Conservation (phyloP, 768 basidiomycete species). For the Tricholoma hemisulphureum region DNA sequence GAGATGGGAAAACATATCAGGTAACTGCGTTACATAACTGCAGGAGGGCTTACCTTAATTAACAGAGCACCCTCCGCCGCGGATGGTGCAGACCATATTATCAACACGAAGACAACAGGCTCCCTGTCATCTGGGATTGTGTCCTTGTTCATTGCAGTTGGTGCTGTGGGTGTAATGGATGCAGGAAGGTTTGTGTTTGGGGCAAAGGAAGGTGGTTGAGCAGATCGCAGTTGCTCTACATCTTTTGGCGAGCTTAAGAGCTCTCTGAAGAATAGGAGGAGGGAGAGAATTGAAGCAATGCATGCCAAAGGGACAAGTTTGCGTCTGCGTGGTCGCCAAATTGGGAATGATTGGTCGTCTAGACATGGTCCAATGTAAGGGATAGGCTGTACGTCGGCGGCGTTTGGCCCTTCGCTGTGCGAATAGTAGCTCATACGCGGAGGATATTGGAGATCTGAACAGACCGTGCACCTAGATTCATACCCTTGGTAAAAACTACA, state of each 20-base stretch:
- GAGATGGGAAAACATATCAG: slow-evolving; percentile 7
- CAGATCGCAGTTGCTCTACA: neutral
- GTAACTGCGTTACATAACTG: neutral
- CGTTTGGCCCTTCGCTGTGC: neutral
- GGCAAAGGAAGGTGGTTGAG: slow-evolving; percentile 5
- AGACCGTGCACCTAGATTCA: too few relatives aligned
- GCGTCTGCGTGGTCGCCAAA: slow-evolving; percentile 16
- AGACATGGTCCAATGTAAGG: neutral
- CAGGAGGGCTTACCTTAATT: slow-evolving; percentile 38
- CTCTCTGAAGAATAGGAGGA: slow-evolving; percentile 20
- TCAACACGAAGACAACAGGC: slow-evolving; percentile 41
- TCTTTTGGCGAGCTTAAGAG: slow-evolving; percentile 1
- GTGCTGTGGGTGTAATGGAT: slow-evolving; percentile 13
- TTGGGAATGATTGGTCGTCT: neutral
- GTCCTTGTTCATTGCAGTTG: slow-evolving; percentile 12
- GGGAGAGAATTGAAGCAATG: slow-evolving; percentile 12
- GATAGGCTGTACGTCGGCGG: neutral
- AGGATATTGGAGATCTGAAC: too few relatives aligned
- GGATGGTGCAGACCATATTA: slow-evolving; percentile 43
- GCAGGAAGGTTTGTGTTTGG: slow-evolving; percentile 1
- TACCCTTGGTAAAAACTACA: too few relatives aligned
- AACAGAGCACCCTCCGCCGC: slow-evolving; percentile 42
- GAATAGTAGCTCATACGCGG: neutral
- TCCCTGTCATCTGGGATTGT: slow-evolving; percentile 14
- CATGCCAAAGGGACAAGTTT: slow-evolving; percentile 15